Evolutionary conservation across 1,284 basidiomycete genomes (phyloP).

Genomic region (Phellinidium pouzarii): DNA sequence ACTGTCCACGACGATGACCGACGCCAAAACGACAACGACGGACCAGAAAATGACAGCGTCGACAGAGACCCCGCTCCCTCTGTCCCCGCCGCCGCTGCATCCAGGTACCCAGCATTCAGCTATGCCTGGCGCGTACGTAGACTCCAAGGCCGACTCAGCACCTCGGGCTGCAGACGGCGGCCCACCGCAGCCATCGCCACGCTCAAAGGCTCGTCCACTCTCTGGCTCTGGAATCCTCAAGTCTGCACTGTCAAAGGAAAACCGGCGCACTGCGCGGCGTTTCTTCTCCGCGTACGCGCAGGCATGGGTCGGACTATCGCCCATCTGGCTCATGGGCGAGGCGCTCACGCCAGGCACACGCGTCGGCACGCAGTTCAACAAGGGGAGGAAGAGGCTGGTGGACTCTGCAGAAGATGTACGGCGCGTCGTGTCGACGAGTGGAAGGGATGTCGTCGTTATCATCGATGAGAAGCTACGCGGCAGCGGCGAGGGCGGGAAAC

Average conservation of each 20-base stretch:
- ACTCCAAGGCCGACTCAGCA: conserved; percentile 1
- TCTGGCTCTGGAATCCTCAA: conserved; percentile 7
- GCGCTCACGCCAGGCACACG: conserved; percentile 20
- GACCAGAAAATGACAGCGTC: not conserved
- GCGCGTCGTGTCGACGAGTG: conserved; percentile 14
- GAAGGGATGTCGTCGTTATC: conserved; percentile 22
- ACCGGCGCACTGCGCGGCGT: conserved; percentile 12
- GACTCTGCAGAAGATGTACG: conserved; percentile 20
- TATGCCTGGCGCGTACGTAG: conserved; percentile 4
- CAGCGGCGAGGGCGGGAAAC: conserved; percentile 11
- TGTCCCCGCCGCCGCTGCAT: conserved; percentile 3
- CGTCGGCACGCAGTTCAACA: conserved; percentile 22
- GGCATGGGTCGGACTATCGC: conserved; percentile 21
- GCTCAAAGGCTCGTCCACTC: not conserved
- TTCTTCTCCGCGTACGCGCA: conserved; percentile 22
- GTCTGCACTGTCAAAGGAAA: conserved; percentile 16
- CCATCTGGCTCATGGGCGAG: conserved; percentile 24
- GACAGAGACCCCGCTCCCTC: not conserved
- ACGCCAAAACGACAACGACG: not conserved
- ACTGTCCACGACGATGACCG: not conserved
- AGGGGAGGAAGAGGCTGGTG: conserved; percentile 18
- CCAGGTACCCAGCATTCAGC: not conserved
- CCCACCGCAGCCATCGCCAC: not conserved
- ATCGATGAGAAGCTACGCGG: conserved; percentile 21
- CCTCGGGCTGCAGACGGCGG: not conserved